These are phyloP conservation scores for Acanthamoeba rhysodes DNA, from an alignment of 208 protist species.

Conservation along the genomic window DNA sequence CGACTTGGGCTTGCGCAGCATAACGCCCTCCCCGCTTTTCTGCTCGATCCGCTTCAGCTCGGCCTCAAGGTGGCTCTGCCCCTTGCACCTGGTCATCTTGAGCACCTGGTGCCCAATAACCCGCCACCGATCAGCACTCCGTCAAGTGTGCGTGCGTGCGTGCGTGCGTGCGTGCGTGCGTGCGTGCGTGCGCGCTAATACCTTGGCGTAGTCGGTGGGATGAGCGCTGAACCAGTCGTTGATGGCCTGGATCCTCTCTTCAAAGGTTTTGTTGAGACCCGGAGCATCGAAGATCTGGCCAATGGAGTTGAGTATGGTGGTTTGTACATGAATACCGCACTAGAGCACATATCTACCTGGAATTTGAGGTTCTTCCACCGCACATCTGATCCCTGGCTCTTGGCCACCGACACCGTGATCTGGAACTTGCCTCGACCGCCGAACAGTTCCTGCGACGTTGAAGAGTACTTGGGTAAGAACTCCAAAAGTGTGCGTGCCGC, in stretches of 20 bases:
- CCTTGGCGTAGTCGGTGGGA: conserved; percentile 19
- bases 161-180: no score
- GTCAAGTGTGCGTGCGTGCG: not conserved
- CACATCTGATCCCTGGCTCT: conserved; percentile 74
- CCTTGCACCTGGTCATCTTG: conserved; percentile 81
- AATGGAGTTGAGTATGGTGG: not conserved
- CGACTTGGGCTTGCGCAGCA: conserved; percentile 88
- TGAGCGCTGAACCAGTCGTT: conserved; percentile 45
- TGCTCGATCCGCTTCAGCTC: conserved; percentile 80
- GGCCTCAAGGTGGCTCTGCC: conserved; percentile 76
- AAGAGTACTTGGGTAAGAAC: not conserved
- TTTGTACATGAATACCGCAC: not conserved
- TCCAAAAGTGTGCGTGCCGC: not conserved
- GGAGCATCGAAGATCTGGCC: conserved; percentile 83
- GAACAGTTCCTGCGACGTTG: conserved; percentile 18
- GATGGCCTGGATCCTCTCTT: conserved; percentile 78
- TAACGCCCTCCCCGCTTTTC: conserved; percentile 88
- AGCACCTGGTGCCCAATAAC: not conserved
- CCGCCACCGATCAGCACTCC: not conserved
- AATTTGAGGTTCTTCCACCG: conserved; percentile 77
- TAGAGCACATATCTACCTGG: not conserved
- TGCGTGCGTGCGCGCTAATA: not conserved
- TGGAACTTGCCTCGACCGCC: conserved; percentile 85
- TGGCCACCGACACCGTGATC: conserved; percentile 78
- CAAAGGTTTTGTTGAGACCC: conserved; percentile 71